These are phyloP conservation scores for Cantharellus anzutake DNA, from an alignment of 768 basidiomycete species.

Conservation along the genomic window DNA sequence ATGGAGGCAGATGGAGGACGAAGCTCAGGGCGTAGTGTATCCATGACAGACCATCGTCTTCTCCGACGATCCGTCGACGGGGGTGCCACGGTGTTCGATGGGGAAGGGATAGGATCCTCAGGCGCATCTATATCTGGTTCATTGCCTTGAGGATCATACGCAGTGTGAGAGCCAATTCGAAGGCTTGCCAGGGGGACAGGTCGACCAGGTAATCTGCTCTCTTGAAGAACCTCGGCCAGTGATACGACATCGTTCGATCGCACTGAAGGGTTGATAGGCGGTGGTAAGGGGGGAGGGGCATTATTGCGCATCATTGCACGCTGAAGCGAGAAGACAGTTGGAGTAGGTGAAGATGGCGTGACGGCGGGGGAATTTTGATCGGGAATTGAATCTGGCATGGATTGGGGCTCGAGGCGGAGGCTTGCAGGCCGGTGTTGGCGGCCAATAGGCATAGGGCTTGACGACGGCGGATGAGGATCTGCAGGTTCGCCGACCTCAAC, in stretches of 20 bases:
- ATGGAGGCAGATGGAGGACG: background rate
- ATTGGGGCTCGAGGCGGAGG: background rate
- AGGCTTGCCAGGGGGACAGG: slow-evolving; percentile 28
- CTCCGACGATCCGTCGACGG: background rate
- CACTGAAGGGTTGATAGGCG: background rate
- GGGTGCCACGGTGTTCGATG: background rate
- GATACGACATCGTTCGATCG: slow-evolving; percentile 27
- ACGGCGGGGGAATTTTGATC: background rate
- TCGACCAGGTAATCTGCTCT: slow-evolving; percentile 58
- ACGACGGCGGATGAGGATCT: background rate
- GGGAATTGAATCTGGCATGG: background rate
- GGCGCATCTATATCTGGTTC: background rate
- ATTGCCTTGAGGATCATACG: slow-evolving; percentile 24
- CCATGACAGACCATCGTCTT: background rate
- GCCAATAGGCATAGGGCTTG: background rate
- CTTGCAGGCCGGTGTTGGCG: background rate
- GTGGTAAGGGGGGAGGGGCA: background rate
- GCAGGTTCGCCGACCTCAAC: slow-evolving; percentile 2
- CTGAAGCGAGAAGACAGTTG: background rate
- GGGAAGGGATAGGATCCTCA: background rate
- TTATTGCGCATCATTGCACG: background rate
- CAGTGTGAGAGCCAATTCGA: slow-evolving; percentile 19
- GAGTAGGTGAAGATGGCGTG: background rate
- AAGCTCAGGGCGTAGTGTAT: too few relatives aligned
- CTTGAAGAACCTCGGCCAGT: slow-evolving; percentile 51